Evolutionary conservation across 768 basidiomycete species (phyloP), one percentile per base, ranked within the genome.

Genomic region (Chalciporus chontae): DNA sequence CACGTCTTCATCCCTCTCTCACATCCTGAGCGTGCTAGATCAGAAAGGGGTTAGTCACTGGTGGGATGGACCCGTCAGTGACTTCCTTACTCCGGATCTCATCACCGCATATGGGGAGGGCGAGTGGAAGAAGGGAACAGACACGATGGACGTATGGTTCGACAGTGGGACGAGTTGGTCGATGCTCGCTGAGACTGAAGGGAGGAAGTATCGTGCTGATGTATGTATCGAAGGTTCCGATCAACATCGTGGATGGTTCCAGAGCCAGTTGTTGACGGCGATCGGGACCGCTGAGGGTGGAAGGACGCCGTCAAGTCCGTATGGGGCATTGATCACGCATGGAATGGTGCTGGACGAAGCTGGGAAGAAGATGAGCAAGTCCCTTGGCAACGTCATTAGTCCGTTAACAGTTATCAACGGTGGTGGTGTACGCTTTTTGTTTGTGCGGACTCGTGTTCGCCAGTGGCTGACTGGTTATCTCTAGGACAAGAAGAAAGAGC

Each of bases 61-160:
- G 95, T 99, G 93, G 93, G 77, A 83, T 6, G 92, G 90, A 13
- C 83, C 86, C 3, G 77, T 90, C 26, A 81, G 80, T 41, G 89
- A 90, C 24, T 96, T 99, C 67, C 70, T 95, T 5, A 79, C 86
- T 9, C 78, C 81, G 0, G 72, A 76, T 42, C 74, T 88, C 17
- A 64, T 68, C 5, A 71, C 73, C 43, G 69, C 74, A n/a, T 78
- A 77, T 8, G 65, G 65, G 15, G 58, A 58, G 34, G 73, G 72
- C 1, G 68, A 67, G 1, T 94, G 86, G 82, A 69, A 72, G 41
- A 94, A 92, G 65, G 87, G 94, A 8, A 84, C 80, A 3, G 95
- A 99, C 64, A 99, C 95, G 3, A 93, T 98, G 85, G 95, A 99
- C 66, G 95, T 99, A 14, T 99, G 95, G 95, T 98, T 97, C 58